phyloP scores from a whole-genome alignment of 169 alveolate species.

The Eimeria zaria region DNA sequence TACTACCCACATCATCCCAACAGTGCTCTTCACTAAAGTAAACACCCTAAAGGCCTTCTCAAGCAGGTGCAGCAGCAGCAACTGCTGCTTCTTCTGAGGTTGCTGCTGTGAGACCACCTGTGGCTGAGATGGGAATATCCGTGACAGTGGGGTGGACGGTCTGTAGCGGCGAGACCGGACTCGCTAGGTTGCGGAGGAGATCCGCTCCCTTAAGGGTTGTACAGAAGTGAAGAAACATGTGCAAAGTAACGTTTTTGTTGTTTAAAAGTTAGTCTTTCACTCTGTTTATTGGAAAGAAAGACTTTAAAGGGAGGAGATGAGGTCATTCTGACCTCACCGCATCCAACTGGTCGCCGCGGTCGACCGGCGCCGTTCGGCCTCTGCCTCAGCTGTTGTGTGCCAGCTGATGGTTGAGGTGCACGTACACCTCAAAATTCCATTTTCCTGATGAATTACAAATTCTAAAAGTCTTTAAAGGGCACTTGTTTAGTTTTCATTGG shows the following conservation, averaged over 20 bases:
- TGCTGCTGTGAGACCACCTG: too few species aligned
- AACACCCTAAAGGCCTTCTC: neutral
- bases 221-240: neutral
- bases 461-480: neutral
- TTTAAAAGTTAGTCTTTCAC: too few species aligned
- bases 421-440: neutral
- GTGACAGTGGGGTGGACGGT: conserved; percentile 3
- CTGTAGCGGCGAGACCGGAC: neutral
- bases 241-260: neutral
- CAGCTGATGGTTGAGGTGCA: neutral
- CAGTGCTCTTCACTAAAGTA: neutral
- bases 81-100: too few species aligned
- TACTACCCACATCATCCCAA: neutral
- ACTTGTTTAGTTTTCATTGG: neutral
- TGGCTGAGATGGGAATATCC: too few species aligned
- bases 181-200: neutral
- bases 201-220: neutral
- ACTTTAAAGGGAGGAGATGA: too few species aligned
- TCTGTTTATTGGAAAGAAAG: too few species aligned
- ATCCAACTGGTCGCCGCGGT: conserved; percentile 4
- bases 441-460: neutral
- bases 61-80: neutral
- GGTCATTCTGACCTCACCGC: neutral
- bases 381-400: conserved; percentile 11
- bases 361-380: conserved; percentile 1